Percentiles rank a stretch among this genome's conserved stretches.
phyloP scores from a whole-genome alignment of 169 alveolate genomes.

The Eimeria maxima region DNA sequence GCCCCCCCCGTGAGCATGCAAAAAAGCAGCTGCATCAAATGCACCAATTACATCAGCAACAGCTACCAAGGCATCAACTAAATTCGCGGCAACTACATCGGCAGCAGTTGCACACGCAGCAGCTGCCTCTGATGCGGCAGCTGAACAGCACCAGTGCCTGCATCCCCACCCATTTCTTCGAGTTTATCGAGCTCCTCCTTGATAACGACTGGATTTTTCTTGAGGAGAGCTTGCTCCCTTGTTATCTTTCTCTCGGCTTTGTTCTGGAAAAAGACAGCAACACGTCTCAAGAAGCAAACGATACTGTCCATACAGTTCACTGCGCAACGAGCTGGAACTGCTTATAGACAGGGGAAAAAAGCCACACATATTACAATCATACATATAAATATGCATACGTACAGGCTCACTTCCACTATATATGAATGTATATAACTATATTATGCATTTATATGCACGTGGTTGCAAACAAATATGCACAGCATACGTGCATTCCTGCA shows the following conservation, averaged over 20 bases:
- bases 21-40: background rate
- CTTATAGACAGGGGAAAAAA: background rate
- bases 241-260: constrained; percentile 75
- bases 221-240: constrained; percentile 80
- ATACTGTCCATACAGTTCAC: background rate
- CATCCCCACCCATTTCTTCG: constrained; percentile 48
- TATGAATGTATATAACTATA: background rate
- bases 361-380: too few relatives aligned
- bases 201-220: constrained; percentile 76
- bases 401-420: background rate
- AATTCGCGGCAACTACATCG: background rate
- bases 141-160: background rate
- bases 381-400: background rate
- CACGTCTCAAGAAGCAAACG: background rate
- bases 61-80: background rate
- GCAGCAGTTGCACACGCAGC: background rate
- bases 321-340: background rate
- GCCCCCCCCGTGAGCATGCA: background rate
- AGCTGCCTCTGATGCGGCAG: background rate
- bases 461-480: too few relatives aligned
- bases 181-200: constrained; percentile 83
- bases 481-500: too few relatives aligned
- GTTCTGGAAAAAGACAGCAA: constrained; percentile 25
- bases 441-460: background rate
- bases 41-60: background rate